These are phyloP conservation scores for Ananas comosus DNA, from an alignment of 176 grass and related monocot species.

Conservation along the genomic window DNA sequence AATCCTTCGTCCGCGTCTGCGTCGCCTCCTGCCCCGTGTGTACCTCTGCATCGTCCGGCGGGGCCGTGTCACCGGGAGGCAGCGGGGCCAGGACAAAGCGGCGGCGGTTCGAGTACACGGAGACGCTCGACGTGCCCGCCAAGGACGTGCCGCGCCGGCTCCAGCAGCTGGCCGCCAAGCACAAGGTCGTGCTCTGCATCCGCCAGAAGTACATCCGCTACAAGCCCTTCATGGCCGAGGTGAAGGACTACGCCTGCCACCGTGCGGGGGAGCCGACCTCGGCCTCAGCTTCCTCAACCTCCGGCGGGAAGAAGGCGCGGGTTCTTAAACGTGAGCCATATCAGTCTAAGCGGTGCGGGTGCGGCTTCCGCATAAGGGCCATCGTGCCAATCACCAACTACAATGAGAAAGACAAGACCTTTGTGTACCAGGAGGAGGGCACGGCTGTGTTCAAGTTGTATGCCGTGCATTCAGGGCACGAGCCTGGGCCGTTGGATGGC, in stretches of 20 bases:
- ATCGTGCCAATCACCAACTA: constrained; percentile 96
- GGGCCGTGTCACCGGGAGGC: background rate
- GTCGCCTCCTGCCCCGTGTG: constrained; percentile 68
- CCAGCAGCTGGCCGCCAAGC: constrained; percentile 87
- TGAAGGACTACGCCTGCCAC: constrained; percentile 97
- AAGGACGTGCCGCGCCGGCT: constrained; percentile 72
- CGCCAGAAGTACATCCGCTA: constrained; percentile 98
- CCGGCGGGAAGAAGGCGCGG: constrained; percentile 54
- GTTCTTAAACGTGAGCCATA: constrained; percentile 91
- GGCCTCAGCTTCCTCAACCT: constrained; percentile 27
- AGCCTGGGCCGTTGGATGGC: constrained; percentile 93
- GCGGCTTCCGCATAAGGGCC: constrained; percentile 94
- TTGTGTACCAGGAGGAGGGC: constrained; percentile 92
- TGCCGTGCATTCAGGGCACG: constrained; percentile 83
- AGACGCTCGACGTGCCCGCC: constrained; percentile 79
- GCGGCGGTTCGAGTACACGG: constrained; percentile 90
- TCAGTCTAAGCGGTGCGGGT: constrained; percentile 93
- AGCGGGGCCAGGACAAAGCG: constrained; percentile 48
- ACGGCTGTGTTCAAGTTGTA: constrained; percentile 95
- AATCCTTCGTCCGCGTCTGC: constrained; percentile 84
- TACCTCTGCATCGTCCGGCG: constrained; percentile 40
- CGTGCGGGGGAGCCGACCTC: constrained; percentile 80
- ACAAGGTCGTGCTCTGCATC: constrained; percentile 96
- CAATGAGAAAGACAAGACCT: constrained; percentile 95
- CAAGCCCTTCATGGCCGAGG: constrained; percentile 97